These are phyloP conservation scores for Rhamnella rubrinervis DNA, from an alignment of 331 rosid species.

Conservation along the genomic window DNA sequence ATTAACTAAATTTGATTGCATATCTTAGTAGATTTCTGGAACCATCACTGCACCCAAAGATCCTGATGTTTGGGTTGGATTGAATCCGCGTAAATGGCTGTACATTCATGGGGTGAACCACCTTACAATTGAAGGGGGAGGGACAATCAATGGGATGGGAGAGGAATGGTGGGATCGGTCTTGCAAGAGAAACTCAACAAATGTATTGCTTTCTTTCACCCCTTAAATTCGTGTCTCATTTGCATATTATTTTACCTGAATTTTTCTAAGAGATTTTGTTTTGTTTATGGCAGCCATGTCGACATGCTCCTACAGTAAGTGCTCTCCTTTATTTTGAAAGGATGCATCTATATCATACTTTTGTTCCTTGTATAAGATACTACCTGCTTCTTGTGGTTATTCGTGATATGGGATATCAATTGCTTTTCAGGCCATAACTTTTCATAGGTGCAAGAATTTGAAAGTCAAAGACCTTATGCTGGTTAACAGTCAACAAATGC, in stretches of 20 bases:
- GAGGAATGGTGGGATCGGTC: constrained; percentile 90
- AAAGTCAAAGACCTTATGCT: constrained; percentile 52
- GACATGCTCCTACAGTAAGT: constrained; percentile 87
- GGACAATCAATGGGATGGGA: constrained; percentile 82
- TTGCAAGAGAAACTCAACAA: constrained; percentile 73
- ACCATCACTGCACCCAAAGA: constrained; percentile 66
- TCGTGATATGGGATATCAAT: constrained; percentile 30
- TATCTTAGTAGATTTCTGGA: constrained; percentile 58
- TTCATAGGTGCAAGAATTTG: constrained; percentile 77
- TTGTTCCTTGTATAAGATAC: background rate
- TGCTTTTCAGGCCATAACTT: constrained; percentile 71
- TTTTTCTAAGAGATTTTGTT: constrained; percentile 18
- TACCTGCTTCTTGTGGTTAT: constrained; percentile 6
- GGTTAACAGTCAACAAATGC: constrained; percentile 86
- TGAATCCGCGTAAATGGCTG: constrained; percentile 73
- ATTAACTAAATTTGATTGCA: constrained; percentile 21
- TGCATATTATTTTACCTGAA: constrained; percentile 20
- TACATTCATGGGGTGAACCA: constrained; percentile 76
- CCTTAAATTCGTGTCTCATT: constrained; percentile 23
- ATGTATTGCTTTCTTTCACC: constrained; percentile 40
- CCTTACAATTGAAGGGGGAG: constrained; percentile 77
- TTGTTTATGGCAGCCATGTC: constrained; percentile 77
- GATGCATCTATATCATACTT: constrained; percentile 20
- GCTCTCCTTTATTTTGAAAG: constrained; percentile 20
- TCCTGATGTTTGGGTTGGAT: constrained; percentile 64